Percentiles rank a stretch among this genome's conserved stretches.
Conservation (phyloP, 495 filamentous ascomycete species). For the Elasticomyces elasticus region DNA sequence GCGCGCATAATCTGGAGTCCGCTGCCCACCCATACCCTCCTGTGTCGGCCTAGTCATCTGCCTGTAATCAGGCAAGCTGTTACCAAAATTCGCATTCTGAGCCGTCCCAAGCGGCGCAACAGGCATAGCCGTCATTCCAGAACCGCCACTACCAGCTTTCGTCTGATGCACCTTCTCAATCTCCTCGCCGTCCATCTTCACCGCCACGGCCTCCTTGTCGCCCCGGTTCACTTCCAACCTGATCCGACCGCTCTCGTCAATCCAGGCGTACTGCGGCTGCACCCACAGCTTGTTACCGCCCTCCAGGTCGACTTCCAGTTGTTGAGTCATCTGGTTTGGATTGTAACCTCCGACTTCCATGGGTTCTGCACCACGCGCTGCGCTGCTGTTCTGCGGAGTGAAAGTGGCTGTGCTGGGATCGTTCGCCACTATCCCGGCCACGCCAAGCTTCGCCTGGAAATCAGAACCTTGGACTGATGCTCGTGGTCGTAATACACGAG, state of each 20-base stretch:
- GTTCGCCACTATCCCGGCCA: slow-evolving; percentile 27
- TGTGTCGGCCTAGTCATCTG: not conserved
- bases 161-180: not conserved
- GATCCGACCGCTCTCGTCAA: slow-evolving; percentile 17
- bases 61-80: slow-evolving; percentile 1
- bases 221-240: slow-evolving; percentile 10
- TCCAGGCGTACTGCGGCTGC: slow-evolving; percentile 1
- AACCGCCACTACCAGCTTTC: not conserved
- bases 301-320: slow-evolving; percentile 10
- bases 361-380: too few relatives aligned
- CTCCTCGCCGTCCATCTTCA: slow-evolving; percentile 6
- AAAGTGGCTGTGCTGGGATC: slow-evolving; percentile 6
- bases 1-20: not conserved
- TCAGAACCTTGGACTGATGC: not conserved
- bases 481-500: slow-evolving; percentile 52
- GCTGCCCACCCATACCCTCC: not conserved
- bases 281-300: slow-evolving; percentile 22
- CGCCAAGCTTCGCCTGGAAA: slow-evolving; percentile 25
- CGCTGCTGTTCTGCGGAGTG: not conserved
- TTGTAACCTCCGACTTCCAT: not conserved
- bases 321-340: not conserved
- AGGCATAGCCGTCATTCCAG: not conserved
- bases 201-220: slow-evolving; percentile 12
- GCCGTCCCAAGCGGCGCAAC: slow-evolving; percentile 1
- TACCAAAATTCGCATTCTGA: slow-evolving; percentile 6